Base-by-base conservation (phyloP, 495 filamentous ascomycete genomes). In the Penicillium macrosclerotiorum region DNA sequence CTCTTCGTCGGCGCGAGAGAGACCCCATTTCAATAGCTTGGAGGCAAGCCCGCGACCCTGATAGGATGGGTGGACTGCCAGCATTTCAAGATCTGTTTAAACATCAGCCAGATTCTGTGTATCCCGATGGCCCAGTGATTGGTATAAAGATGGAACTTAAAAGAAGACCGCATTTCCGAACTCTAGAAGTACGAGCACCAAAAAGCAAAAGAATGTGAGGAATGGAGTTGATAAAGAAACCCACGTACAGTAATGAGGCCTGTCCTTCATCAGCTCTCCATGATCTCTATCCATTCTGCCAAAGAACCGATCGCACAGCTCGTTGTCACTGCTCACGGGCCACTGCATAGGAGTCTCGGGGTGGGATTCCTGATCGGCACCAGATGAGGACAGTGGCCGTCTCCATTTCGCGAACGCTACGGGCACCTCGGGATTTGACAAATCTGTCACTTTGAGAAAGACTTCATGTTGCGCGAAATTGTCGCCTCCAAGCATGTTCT, bases 1-100 rank as follows among this genome's bases (percentile, higher is more conserved):
- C 19, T 65, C 57, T 14, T 61, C 53, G 34, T 76, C 69, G 5
- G 67, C 68, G 5, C 64, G 53, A 0, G 57, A 52, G 20, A 74
- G 49, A 13, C 72, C 75, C 69, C 67, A 77, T 38, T 63, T 52
- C 5, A 71, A 55, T 0, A 79, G 40, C 17, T 53, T 62, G 0
- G 60, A 54, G 1, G 65, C 75, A 0, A 69, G 54, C n/a, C 70
- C 66, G 1, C 51, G 56, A 5, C 73, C 70, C 35, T 77, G 69
- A 36, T 67, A 53, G 2, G 55, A 48, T 1, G 65, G 62, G 13
- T 68, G 53, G n/a, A 66, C 65, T 13, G 47, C 64, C 11, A 72
- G 33, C 3, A 71, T 52, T 11, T 68, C 60, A 29, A 72, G 52
- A 44, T 65, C 69, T 71, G 20, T 39, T 14, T n/a, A 25, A 11